phyloP scores from a whole-genome alignment of 1,284 basidiomycete species.

The Rhodotorula sp. region DNA sequence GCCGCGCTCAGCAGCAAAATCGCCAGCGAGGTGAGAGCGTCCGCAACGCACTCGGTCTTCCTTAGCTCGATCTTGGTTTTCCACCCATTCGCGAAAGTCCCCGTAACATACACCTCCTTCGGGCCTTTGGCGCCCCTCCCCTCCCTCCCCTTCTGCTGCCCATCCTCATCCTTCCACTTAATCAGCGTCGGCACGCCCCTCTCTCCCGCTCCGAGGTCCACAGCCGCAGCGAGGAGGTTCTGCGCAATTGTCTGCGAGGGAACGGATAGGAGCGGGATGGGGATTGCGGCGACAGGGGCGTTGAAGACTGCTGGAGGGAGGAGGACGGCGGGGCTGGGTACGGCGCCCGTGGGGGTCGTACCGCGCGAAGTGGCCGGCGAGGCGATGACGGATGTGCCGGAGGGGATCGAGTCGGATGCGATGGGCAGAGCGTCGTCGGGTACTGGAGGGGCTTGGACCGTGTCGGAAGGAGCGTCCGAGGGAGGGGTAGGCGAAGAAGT shows the following conservation, averaged over 20 bases:
- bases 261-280: slow-evolving; percentile 38
- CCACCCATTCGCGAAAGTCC: slow-evolving; percentile 61
- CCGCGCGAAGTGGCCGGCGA: slow-evolving; percentile 19
- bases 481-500: slow-evolving; percentile 33
- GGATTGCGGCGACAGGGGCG: slow-evolving; percentile 42
- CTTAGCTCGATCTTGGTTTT: slow-evolving; percentile 54
- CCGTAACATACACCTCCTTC: slow-evolving; percentile 57
- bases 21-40: background rate
- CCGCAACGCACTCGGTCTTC: slow-evolving; percentile 49
- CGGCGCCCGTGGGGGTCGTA: slow-evolving; percentile 4
- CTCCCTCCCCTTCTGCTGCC: slow-evolving; percentile 52
- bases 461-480: slow-evolving; percentile 22
- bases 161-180: slow-evolving; percentile 46
- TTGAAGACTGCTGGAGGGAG: slow-evolving; percentile 39
- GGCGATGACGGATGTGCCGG: slow-evolving; percentile 35
- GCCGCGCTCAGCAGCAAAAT: background rate
- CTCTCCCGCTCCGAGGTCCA: slow-evolving; percentile 45
- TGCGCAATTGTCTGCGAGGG: slow-evolving; percentile 40
- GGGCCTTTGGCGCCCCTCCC: slow-evolving; percentile 44
- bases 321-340: slow-evolving; percentile 34
- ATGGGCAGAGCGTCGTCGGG: slow-evolving; percentile 28
- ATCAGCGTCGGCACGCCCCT: slow-evolving; percentile 46
- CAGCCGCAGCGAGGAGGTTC: slow-evolving; percentile 44
- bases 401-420: slow-evolving; percentile 30
- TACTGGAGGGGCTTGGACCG: slow-evolving; percentile 32